Conservation (phyloP, 345 rosid genomes). For the Xanthoceras sorbifolium region DNA sequence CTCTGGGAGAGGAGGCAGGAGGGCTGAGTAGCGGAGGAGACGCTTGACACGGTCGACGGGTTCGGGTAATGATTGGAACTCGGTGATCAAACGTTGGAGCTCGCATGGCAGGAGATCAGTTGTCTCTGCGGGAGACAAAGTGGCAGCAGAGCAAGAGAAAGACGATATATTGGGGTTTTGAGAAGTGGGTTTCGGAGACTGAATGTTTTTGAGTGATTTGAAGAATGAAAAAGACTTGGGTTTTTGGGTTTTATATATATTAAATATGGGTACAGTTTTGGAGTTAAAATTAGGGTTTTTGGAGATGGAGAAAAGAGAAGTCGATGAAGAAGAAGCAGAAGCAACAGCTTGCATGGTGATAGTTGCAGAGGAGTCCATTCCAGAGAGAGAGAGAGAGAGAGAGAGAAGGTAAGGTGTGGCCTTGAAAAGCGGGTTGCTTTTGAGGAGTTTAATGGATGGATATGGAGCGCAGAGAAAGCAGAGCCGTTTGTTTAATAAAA, state of each 20-base stretch:
- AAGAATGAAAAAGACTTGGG: constrained; percentile 20
- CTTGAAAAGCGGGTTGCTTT: constrained; percentile 9
- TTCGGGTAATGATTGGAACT: constrained; percentile 62
- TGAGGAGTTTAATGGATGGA: neutral
- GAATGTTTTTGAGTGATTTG: constrained; percentile 43
- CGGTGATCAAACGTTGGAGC: constrained; percentile 55
- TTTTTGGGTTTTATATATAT: constrained; percentile 20
- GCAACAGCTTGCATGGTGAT: constrained; percentile 29
- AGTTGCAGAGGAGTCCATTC: constrained; percentile 39
- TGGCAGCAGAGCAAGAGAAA: constrained; percentile 57
- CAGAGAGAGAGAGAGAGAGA: neutral
- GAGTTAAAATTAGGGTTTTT: constrained; percentile 29
- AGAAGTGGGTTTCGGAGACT: constrained; percentile 27
- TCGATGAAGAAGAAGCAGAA: constrained; percentile 23
- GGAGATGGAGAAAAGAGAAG: constrained; percentile 28
- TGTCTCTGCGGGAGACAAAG: constrained; percentile 48
- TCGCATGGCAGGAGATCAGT: constrained; percentile 45
- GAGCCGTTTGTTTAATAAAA: constrained; percentile 24
- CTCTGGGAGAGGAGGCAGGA: constrained; percentile 58
- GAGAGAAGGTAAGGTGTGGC: constrained; percentile 15
- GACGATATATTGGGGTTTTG: constrained; percentile 25
- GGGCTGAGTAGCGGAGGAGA: constrained; percentile 60
- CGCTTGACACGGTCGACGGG: constrained; percentile 73
- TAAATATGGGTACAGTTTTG: constrained; percentile 29
- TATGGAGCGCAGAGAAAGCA: constrained; percentile 14